A percentile compares a stretch with the other conserved stretches of the same genome.
Conservation (phyloP, 1,284 basidiomycete species). For the Pascua guehoae region DNA sequence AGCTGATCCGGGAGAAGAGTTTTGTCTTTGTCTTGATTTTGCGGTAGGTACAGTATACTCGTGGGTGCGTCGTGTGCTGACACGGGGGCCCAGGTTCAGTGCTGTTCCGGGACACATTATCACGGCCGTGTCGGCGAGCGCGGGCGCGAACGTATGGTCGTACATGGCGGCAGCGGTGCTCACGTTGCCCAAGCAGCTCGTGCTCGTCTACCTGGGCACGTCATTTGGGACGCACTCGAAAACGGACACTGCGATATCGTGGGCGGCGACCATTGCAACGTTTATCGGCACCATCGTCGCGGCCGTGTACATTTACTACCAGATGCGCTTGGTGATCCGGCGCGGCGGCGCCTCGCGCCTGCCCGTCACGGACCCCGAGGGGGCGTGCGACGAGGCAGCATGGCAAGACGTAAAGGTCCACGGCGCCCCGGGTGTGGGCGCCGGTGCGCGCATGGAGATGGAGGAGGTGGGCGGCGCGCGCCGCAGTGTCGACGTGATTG, state of each 20-base stretch:
- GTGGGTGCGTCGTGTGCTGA: too few relatives aligned
- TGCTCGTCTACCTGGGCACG: conserved; percentile 43
- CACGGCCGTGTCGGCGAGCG: conserved; percentile 43
- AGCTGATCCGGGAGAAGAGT: conserved; percentile 44
- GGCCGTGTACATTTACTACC: conserved; percentile 46
- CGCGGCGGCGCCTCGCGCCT: conserved; percentile 13
- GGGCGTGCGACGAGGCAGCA: neutral
- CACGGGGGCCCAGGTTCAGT: conserved; percentile 25
- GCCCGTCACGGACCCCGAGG: conserved; percentile 12
- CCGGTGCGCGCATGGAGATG: conserved; percentile 5
- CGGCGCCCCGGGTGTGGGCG: conserved; percentile 6
- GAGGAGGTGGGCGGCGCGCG: conserved; percentile 4
- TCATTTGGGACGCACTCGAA: conserved; percentile 33
- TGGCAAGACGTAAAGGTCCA: conserved; percentile 8
- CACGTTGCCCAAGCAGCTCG: conserved; percentile 45
- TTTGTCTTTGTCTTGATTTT: conserved; percentile 45
- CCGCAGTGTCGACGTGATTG: conserved; percentile 8
- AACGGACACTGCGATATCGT: conserved; percentile 39
- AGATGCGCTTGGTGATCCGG: conserved; percentile 43
- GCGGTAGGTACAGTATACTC: conserved; percentile 16
- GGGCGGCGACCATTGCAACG: conserved; percentile 29
- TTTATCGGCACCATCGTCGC: conserved; percentile 41
- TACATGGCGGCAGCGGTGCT: conserved; percentile 43
- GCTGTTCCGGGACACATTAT: conserved; percentile 46
- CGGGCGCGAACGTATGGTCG: conserved; percentile 40